Conservation (phyloP, 2,329 filamentous ascomycete species). For the Camptophora hylomeconis region DNA sequence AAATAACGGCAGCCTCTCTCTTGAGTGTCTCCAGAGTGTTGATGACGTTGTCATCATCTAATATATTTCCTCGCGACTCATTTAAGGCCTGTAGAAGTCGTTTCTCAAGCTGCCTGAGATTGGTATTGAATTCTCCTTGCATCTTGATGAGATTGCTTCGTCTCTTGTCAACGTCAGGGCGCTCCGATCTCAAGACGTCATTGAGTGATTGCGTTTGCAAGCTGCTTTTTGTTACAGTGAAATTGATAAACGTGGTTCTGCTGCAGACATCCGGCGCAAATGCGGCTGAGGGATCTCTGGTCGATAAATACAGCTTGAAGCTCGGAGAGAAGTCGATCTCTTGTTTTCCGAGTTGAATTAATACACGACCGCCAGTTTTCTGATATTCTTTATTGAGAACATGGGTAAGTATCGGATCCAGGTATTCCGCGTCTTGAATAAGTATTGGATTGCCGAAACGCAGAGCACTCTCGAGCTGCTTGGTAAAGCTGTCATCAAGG, state of each 20-base stretch:
- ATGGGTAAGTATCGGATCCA: conserved; percentile 95
- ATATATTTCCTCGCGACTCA: conserved; percentile 91
- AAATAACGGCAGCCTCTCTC: conserved; percentile 93
- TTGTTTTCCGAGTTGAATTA: conserved; percentile 96
- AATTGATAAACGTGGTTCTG: conserved; percentile 97
- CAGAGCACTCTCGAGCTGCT: conserved; percentile 90
- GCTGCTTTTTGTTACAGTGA: conserved; percentile 97
- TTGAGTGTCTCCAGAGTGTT: conserved; percentile 95
- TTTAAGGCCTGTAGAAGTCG: conserved; percentile 87
- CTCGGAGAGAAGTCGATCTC: conserved; percentile 98
- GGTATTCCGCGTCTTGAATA: conserved; percentile 93
- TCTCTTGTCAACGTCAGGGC: conserved; percentile 91
- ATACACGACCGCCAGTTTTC: conserved; percentile 90
- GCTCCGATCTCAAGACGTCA: conserved; percentile 92
- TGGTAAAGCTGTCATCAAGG: conserved; percentile 93
- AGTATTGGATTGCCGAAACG: conserved; percentile 97
- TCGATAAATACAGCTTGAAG: conserved; percentile 91
- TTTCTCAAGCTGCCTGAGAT: conserved; percentile 89
- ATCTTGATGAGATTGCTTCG: conserved; percentile 96
- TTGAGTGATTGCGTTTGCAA: conserved; percentile 95
- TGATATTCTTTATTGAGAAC: conserved; percentile 99
- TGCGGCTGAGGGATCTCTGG: conserved; percentile 84
- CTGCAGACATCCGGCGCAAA: conserved; percentile 97
- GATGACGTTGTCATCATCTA: conserved; percentile 96
- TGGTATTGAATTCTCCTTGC: conserved; percentile 98